Conservation (phyloP, 2,329 filamentous ascomycete species). For the Alternaria rosae region DNA sequence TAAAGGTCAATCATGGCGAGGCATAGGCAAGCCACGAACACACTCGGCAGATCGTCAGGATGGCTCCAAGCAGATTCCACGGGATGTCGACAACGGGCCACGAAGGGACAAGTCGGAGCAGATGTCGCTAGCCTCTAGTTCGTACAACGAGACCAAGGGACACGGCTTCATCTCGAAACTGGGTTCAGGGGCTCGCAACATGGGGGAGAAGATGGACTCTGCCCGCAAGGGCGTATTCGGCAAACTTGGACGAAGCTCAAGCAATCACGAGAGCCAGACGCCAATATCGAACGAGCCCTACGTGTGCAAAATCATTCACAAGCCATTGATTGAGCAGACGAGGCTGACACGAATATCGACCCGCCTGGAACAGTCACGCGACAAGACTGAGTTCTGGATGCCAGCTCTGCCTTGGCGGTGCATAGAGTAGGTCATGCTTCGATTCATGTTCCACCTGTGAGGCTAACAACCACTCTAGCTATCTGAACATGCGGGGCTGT, state of each 20-base stretch:
- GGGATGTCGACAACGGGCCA: slow-evolving; percentile 37
- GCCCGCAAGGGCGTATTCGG: slow-evolving; percentile 84
- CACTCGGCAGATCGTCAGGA: slow-evolving; percentile 74
- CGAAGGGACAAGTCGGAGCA: slow-evolving; percentile 44
- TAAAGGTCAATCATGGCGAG: slow-evolving; percentile 71
- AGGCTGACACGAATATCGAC: slow-evolving; percentile 91
- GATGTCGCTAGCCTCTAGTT: slow-evolving; percentile 53
- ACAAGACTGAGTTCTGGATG: slow-evolving; percentile 99
- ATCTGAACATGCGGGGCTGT: slow-evolving; percentile 91
- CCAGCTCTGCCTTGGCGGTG: slow-evolving; percentile 93
- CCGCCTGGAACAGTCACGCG: slow-evolving; percentile 82
- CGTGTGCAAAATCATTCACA: slow-evolving; percentile 81
- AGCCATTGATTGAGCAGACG: slow-evolving; percentile 86
- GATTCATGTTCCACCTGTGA: neutral
- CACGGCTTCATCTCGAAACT: slow-evolving; percentile 75
- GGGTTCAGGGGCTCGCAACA: slow-evolving; percentile 74
- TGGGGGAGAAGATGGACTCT: slow-evolving; percentile 73
- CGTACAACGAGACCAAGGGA: slow-evolving; percentile 67
- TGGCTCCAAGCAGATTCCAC: slow-evolving; percentile 37
- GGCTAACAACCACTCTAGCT: slow-evolving; percentile 57
- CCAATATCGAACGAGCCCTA: slow-evolving; percentile 79
- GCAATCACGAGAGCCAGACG: slow-evolving; percentile 72
- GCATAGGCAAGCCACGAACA: slow-evolving; percentile 66
- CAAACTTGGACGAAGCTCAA: slow-evolving; percentile 74
- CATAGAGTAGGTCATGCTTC: slow-evolving; percentile 72